Base-by-base conservation (phyloP, 495 filamentous ascomycete species). In the Ascobolus immersus region DNA sequence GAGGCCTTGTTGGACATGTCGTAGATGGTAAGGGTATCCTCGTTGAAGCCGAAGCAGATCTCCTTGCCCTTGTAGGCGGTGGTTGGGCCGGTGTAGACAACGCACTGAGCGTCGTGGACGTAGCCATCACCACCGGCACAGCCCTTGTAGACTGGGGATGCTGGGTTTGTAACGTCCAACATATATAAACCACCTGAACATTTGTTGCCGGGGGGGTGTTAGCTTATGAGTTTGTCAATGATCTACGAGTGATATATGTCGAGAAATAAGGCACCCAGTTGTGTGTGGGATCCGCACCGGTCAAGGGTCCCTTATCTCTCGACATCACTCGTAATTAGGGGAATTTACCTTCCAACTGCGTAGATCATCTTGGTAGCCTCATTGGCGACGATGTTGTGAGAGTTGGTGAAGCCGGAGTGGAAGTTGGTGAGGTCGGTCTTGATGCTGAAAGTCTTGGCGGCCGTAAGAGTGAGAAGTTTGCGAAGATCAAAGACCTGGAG, bases 401-500 rank as follows among this genome's bases (percentile, higher is more conserved):
- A n/a, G 2, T 32, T 13, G 3, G n/a, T 11, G 29, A 19, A 15
- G n/a, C 30, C 29, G 6, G 15, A 15, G n/a, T 20, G 19, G 19
- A n/a, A 19, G 18, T n/a, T 19, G 3, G 4, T 33, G 13, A 20
- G n/a, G 11, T 15, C 30, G 17, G 13, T 12, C 3, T n/a, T 33
- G n/a, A n/a, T n/a, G 22, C 7, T 25, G 22, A 25, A 25, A n/a
- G 22, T 25, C 22, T 38, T 34, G 27, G 21, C 25, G 3, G 32
- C 12, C 5, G 24, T 39, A 13, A 44, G 33, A 2, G 39, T 32
- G 6, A 47, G 39, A n/a, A 44, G 39, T 41, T 44, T 21, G n/a
- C 22, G 22, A 25, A 62, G 54, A 42, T 62, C 58, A 41, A 62
- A 62, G 39, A 62, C 44, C 40, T 62, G 58, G 34, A 62, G 41